phyloP scores from a whole-genome alignment of 345 rosid genomes.

The Linum trigynum region DNA sequence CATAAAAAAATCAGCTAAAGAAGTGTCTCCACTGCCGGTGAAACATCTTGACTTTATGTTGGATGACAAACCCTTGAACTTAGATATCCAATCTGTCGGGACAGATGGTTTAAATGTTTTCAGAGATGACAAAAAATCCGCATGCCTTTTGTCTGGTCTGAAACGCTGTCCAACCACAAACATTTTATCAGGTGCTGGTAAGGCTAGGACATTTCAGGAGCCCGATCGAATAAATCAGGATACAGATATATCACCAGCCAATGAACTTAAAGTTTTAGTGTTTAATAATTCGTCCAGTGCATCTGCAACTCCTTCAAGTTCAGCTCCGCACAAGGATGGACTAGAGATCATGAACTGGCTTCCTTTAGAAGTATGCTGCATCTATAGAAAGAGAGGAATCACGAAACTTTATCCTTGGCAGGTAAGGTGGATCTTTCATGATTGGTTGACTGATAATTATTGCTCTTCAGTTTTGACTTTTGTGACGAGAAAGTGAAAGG shows the following conservation, averaged over 20 bases:
- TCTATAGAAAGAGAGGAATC: slow-evolving; percentile 74
- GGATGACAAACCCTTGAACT: slow-evolving; percentile 48
- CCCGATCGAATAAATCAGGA: slow-evolving; percentile 24
- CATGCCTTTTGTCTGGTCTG: slow-evolving; percentile 21
- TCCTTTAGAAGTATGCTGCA: slow-evolving; percentile 64
- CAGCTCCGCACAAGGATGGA: slow-evolving; percentile 33
- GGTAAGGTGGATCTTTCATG: slow-evolving; percentile 32
- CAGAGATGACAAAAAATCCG: slow-evolving; percentile 29
- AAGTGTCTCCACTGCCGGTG: slow-evolving; percentile 63
- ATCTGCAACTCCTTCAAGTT: slow-evolving; percentile 65
- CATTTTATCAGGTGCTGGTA: slow-evolving; percentile 9
- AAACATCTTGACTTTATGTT: slow-evolving; percentile 68
- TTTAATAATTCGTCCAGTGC: slow-evolving; percentile 34
- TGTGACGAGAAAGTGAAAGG: not conserved
- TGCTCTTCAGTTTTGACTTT: not conserved
- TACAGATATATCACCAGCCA: slow-evolving; percentile 25
- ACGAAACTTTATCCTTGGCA: slow-evolving; percentile 86
- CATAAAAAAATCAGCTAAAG: slow-evolving; percentile 27
- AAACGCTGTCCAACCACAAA: slow-evolving; percentile 21
- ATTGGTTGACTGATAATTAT: not conserved
- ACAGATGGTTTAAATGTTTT: slow-evolving; percentile 15
- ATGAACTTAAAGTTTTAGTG: slow-evolving; percentile 26
- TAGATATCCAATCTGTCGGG: slow-evolving; percentile 16
- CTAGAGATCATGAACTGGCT: slow-evolving; percentile 68
- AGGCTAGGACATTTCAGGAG: slow-evolving; percentile 22